Percentiles rank a stretch among this genome's conserved stretches.
phyloP scores from a whole-genome alignment of 257 asterid species.

The Penstemon eatonii region DNA sequence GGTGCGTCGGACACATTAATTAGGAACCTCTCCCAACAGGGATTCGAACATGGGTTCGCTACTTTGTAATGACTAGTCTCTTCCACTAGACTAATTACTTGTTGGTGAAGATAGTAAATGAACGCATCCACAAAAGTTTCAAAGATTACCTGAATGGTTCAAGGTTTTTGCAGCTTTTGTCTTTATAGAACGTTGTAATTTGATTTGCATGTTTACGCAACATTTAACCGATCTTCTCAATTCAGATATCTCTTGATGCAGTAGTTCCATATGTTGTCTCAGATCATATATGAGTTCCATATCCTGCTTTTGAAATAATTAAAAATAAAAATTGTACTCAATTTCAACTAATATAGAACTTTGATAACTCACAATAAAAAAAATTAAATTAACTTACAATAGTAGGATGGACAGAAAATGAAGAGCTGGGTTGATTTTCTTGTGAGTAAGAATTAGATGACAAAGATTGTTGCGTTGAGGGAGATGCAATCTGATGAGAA shows the following conservation, averaged over 20 bases:
- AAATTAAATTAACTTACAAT: slow-evolving; percentile 45
- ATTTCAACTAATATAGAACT: background rate
- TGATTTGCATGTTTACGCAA: slow-evolving; percentile 66
- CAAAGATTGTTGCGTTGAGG: slow-evolving; percentile 47
- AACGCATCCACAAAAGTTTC: too few species aligned
- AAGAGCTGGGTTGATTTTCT: slow-evolving; percentile 39
- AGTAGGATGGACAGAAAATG: slow-evolving; percentile 43
- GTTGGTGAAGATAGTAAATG: too few species aligned
- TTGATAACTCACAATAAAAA: background rate
- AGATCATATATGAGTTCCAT: slow-evolving; percentile 75
- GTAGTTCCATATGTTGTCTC: slow-evolving; percentile 80
- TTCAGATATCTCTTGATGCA: slow-evolving; percentile 73
- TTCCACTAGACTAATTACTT: too few species aligned
- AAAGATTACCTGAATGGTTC: slow-evolving; percentile 47
- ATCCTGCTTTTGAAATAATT: slow-evolving; percentile 47
- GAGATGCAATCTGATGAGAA: slow-evolving; percentile 43
- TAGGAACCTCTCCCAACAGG: too few species aligned
- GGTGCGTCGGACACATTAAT: too few species aligned
- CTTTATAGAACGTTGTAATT: slow-evolving; percentile 58
- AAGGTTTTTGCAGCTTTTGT: slow-evolving; percentile 48
- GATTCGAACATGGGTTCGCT: too few species aligned
- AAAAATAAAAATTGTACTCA: background rate
- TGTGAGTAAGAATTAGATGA: slow-evolving; percentile 39
- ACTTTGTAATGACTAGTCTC: too few species aligned
- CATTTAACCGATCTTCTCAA: slow-evolving; percentile 65